These are phyloP conservation scores for Pleurotus tuber-regium DNA, from an alignment of 768 basidiomycete species.

Conservation along the genomic window DNA sequence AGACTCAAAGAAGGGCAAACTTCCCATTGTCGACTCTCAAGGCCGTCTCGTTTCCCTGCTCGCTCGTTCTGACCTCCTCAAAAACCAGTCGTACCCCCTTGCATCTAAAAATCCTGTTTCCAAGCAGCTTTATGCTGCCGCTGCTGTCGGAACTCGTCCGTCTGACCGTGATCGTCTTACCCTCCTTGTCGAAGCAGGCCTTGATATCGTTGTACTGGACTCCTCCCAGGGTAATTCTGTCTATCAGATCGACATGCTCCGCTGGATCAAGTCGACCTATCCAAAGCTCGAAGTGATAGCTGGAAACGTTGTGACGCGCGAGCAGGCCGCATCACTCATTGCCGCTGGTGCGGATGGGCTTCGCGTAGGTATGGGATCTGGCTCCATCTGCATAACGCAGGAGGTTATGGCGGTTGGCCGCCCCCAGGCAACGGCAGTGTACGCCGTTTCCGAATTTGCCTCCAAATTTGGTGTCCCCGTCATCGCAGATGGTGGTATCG, in stretches of 20 bases:
- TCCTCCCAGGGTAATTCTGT: slow-evolving; percentile 96
- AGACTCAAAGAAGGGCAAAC: slow-evolving; percentile 96
- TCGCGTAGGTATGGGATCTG: slow-evolving; percentile 96
- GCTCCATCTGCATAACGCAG: slow-evolving; percentile 99
- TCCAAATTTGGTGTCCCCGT: slow-evolving; percentile 93
- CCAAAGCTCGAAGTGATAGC: slow-evolving; percentile 91
- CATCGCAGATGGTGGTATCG: slow-evolving; percentile 93
- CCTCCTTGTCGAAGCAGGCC: slow-evolving; percentile 88
- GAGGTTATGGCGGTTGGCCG: slow-evolving; percentile 99
- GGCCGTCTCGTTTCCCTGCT: slow-evolving; percentile 80
- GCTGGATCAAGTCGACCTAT: slow-evolving; percentile 86
- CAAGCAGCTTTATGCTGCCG: slow-evolving; percentile 96
- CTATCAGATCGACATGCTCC: slow-evolving; percentile 92
- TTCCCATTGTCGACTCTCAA: slow-evolving; percentile 73
- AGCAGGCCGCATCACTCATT: slow-evolving; percentile 93
- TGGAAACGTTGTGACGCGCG: slow-evolving; percentile 97
- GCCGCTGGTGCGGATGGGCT: slow-evolving; percentile 94
- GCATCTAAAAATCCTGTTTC: slow-evolving; percentile 87
- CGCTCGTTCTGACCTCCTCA: slow-evolving; percentile 94
- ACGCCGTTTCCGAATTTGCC: slow-evolving; percentile 92
- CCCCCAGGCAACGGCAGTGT: slow-evolving; percentile 98
- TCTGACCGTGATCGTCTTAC: slow-evolving; percentile 82
- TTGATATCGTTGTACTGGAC: slow-evolving; percentile 93
- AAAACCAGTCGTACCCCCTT: slow-evolving; percentile 95
- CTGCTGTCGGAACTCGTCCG: slow-evolving; percentile 91